A percentile compares a stretch with the other conserved stretches of the same genome.
Conservation (phyloP, 345 rosid species). For the Eucalyptus curtisii region DNA sequence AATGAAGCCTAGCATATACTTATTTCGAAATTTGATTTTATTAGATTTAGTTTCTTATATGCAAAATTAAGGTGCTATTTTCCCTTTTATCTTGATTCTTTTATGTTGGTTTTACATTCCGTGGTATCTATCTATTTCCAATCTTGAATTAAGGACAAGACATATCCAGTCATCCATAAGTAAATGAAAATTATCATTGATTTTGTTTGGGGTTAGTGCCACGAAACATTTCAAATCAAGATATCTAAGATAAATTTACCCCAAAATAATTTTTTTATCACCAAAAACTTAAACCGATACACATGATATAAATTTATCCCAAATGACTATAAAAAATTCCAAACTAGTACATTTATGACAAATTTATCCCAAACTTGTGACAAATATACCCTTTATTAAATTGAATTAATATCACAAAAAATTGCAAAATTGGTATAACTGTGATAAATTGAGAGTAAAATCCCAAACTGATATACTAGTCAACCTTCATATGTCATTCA, state of each 20-base stretch:
- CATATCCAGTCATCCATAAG: background rate
- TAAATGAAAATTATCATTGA: background rate
- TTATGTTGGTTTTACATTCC: background rate
- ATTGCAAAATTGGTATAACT: rapidly evolving
- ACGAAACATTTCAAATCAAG: rapidly evolving
- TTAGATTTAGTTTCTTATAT: background rate
- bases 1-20: background rate
- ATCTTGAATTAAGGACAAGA: background rate
- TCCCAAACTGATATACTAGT: rapidly evolving
- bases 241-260: rapidly evolving
- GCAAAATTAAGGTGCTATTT: background rate
- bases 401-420: no score
- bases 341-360: rapidly evolving
- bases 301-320: no score
- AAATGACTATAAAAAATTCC: rapidly evolving
- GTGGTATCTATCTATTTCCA: background rate
- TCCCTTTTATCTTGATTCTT: background rate
- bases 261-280: no score
- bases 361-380: no score
- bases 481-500: rapidly evolving
- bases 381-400: rapidly evolving
- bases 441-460: no score
- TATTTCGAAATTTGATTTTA: background rate
- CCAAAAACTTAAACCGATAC: no score
- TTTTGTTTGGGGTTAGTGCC: background rate